Evolutionary conservation across 768 basidiomycete species (phyloP).

Genomic region (Lentinula sp.): DNA sequence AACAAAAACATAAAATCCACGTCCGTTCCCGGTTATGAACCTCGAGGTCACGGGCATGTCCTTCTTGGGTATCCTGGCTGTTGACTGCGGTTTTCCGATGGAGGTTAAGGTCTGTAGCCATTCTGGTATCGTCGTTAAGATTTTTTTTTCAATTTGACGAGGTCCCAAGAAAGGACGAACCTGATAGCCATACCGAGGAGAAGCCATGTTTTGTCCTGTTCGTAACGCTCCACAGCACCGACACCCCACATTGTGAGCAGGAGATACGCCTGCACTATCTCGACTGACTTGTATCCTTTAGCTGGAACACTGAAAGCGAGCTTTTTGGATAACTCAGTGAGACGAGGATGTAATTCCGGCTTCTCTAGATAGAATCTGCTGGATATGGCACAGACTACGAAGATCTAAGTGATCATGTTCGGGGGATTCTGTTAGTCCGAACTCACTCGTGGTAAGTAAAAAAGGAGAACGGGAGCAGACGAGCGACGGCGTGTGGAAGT

Average conservation of each 20-base stretch:
- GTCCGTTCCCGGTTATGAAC: conserved; percentile 93
- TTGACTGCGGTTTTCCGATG: conserved; percentile 74
- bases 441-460: conserved; percentile 84
- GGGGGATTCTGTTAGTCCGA: conserved; percentile 1
- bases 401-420: conserved; percentile 2
- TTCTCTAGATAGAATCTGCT: conserved; percentile 82
- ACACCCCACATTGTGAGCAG: conserved; percentile 87
- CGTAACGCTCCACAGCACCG: conserved; percentile 93
- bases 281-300: conserved; percentile 85
- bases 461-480: conserved; percentile 95
- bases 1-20: conserved; percentile 83
- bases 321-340: conserved; percentile 80
- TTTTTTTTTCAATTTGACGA: neutral
- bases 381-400: conserved; percentile 87
- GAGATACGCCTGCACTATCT: conserved; percentile 93
- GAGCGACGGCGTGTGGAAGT: conserved; percentile 90
- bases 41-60: conserved; percentile 71
- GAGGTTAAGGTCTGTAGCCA: conserved; percentile 94
- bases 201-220: conserved; percentile 94
- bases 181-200: conserved; percentile 82
- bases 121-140: conserved; percentile 36
- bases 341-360: conserved; percentile 72
- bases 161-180: conserved; percentile 28
- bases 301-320: conserved; percentile 86
- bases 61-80: conserved; percentile 71